Conservation (phyloP, 208 protist species). For the Crithidia sp. region DNA sequence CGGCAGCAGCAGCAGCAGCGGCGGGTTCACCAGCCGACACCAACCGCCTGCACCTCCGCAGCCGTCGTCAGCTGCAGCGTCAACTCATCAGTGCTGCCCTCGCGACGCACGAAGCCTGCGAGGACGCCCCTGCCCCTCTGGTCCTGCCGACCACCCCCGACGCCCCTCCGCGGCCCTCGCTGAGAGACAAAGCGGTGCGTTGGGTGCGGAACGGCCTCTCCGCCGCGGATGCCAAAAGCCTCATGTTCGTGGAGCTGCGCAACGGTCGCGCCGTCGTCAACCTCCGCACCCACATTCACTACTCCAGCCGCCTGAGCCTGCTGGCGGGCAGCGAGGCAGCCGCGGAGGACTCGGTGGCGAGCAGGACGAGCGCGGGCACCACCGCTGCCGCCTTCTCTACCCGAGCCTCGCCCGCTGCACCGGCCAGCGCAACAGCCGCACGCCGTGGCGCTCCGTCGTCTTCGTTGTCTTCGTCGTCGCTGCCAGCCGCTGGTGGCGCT, state of each 20-base stretch:
- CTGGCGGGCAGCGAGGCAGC: not conserved
- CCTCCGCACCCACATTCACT: conserved; percentile 32
- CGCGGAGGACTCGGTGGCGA: not conserved
- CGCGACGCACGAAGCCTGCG: conserved; percentile 5
- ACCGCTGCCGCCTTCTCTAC: not conserved
- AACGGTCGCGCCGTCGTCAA: conserved; percentile 26
- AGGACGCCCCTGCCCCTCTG: conserved; percentile 22
- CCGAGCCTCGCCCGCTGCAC: too few species aligned
- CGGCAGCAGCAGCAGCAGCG: not conserved
- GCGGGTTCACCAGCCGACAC: not conserved
- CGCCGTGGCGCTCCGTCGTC: not conserved
- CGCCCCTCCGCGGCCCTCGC: conserved; percentile 5
- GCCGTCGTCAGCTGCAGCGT: conserved; percentile 24
- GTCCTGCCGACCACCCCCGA: not conserved
- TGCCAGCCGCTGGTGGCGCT: not conserved
- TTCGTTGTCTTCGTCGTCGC: not conserved
- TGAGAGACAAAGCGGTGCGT: conserved; percentile 2
- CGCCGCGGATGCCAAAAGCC: conserved; percentile 9
- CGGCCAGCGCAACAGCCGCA: too few species aligned
- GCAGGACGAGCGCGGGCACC: not conserved
- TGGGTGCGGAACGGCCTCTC: conserved; percentile 25
- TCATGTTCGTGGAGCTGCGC: conserved; percentile 33
- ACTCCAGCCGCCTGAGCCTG: conserved; percentile 22
- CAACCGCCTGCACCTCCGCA: conserved; percentile 16
- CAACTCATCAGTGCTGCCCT: conserved; percentile 26